Evolutionary conservation across 441 rosid genomes (phyloP).

Genomic region (Pelargonium fulgidum): DNA sequence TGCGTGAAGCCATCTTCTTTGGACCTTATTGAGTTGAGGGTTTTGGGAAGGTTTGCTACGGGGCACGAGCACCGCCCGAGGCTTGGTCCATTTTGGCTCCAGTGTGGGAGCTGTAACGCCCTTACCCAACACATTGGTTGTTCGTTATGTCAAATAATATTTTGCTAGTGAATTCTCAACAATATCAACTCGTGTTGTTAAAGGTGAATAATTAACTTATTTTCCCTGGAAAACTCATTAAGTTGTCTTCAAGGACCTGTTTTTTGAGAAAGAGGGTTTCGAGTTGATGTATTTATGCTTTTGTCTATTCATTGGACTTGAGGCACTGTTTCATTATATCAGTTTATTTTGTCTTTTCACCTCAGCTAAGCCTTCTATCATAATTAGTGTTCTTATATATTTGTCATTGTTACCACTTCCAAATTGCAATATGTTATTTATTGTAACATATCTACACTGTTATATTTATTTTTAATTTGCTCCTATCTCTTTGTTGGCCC

Average conservation of each 20-base stretch:
- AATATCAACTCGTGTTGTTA: not conserved
- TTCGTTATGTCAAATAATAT: not conserved
- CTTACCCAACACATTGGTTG: no score
- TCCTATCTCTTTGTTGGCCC: not conserved
- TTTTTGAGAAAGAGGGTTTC: not conserved
- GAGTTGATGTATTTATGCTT: not conserved
- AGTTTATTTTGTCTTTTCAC: no score
- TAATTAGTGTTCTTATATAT: not conserved
- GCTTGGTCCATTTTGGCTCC: no score
- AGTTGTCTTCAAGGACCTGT: not conserved
- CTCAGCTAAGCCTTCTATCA: not conserved
- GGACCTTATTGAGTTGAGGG: no score
- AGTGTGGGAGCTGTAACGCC: no score
- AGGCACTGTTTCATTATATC: not conserved
- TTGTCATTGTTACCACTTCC: not conserved
- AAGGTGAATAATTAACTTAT: not conserved
- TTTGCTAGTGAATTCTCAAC: not conserved
- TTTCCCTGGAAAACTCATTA: not conserved
- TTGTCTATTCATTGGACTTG: not conserved
- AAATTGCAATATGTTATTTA: no score
- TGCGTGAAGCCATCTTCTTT: no score
- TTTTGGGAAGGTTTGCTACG: no score
- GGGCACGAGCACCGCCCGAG: no score
- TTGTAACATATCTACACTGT: not conserved
- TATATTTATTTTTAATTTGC: slow-evolving; percentile 1